Evolutionary conservation across 2,329 filamentous ascomycete species (phyloP), one percentile per base, ranked within the genome.

Genomic region (Cladorrhinum sp.): DNA sequence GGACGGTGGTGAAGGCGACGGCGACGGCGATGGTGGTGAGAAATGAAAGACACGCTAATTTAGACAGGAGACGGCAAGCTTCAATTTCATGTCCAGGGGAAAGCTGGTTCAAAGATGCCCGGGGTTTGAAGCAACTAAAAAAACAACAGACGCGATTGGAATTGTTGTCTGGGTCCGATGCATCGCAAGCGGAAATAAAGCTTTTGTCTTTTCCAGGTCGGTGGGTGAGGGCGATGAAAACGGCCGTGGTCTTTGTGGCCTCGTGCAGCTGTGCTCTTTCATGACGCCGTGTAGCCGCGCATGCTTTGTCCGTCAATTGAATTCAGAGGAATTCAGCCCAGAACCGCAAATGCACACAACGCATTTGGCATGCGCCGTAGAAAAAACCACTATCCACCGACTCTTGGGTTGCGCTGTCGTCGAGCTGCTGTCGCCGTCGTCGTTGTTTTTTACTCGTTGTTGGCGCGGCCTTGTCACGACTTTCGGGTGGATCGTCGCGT

Each of bases 111-210:
- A 42, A 21, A n/a, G 46, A 24, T 36, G 48, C 12, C 10, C 26
- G 52, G 59, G 59, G 57, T 48, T 52, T 53, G 54, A 46, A 48
- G 60, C 53, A 46, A 50, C 62, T 65, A 21, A 50, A 49, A 63
- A 63, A 66, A 57, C 54, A 62, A 59, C 33, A 26, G 53, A 49
- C 58, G 58, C 63, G 58, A 53, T n/a, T 14, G 36, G 49, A 46
- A 46, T 33, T 56, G 58, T 62, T 56, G 39, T 21, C 39, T 58
- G 48, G 18, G 16, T 18, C 36, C 33, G 20, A 54, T 55, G 58
- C 63, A 65, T 65, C 63, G 61, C 62, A 63, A 65, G 57, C 63
- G 52, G 63, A 64, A 64, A 66, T 59, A 66, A 69, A 60, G 66
- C 39, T 48, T 58, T 69, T 67, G 66, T 68, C 60, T 58, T 46